phyloP scores from a whole-genome alignment of 495 filamentous ascomycete species.

The Penicillium malachiteum region DNA sequence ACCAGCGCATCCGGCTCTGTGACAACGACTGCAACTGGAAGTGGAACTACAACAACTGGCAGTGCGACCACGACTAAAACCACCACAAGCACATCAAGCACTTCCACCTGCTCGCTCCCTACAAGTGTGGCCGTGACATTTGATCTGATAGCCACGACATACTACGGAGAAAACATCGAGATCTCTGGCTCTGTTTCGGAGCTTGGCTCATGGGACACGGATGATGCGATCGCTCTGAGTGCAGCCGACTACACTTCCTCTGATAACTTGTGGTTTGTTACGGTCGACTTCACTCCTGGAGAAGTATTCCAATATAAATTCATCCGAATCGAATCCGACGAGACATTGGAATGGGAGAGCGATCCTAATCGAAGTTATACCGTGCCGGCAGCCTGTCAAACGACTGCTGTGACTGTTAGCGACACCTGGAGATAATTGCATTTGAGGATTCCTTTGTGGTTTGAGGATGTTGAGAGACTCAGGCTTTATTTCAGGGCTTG shows the following conservation, averaged over 20 bases:
- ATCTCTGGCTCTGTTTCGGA: constrained; percentile 53
- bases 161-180: constrained; percentile 58
- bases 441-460: no score
- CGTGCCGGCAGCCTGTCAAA: constrained; percentile 48
- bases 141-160: constrained; percentile 53
- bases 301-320: constrained; percentile 66
- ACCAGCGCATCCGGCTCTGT: constrained; percentile 37
- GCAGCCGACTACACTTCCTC: constrained; percentile 52
- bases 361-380: constrained; percentile 62
- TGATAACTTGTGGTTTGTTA: constrained; percentile 59
- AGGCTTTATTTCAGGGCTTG: no score
- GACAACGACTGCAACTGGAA: constrained; percentile 17
- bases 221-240: constrained; percentile 49
- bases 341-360: constrained; percentile 60
- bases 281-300: constrained; percentile 51
- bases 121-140: constrained; percentile 60
- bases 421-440: constrained; percentile 28
- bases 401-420: constrained; percentile 33
- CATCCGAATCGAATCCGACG: constrained; percentile 55
- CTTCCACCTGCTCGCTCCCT: constrained; percentile 41
- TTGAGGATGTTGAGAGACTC: no score
- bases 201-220: constrained; percentile 58
- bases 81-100: constrained; percentile 21
- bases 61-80: constrained; percentile 31
- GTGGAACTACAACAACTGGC: constrained; percentile 30